These are phyloP conservation scores for Exserohilum rostratum DNA, from an alignment of 2,329 filamentous ascomycete species.

Conservation along the genomic window DNA sequence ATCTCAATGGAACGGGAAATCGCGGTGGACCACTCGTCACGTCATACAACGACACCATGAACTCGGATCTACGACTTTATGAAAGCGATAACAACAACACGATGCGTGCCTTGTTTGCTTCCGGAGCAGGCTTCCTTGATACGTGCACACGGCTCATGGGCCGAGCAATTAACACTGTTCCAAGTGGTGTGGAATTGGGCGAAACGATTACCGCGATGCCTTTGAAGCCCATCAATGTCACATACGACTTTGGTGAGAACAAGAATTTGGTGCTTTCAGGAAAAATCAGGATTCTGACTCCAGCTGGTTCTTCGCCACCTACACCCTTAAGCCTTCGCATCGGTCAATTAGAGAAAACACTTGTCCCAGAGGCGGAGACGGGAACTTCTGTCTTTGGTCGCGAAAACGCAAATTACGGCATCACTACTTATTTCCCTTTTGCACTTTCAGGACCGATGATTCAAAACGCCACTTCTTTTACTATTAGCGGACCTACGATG, in stretches of 20 bases:
- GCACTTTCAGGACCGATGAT: not conserved
- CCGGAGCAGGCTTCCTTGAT: constrained; percentile 1
- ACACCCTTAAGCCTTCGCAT: not conserved
- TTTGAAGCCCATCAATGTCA: constrained; percentile 1
- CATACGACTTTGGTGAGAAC: not conserved
- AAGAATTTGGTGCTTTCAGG: not conserved
- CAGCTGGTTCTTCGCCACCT: not conserved
- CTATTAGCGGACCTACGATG: not conserved
- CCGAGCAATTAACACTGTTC: constrained; percentile 15
- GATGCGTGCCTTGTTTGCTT: constrained; percentile 23
- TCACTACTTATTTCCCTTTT: constrained; percentile 2
- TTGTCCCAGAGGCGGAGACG: not conserved
- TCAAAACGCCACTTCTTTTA: not conserved
- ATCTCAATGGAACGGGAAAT: constrained; percentile 31
- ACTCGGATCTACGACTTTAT: constrained; percentile 38
- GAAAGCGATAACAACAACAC: constrained; percentile 33
- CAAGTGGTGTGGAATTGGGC: constrained; percentile 2
- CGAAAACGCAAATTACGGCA: not conserved
- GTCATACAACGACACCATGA: constrained; percentile 26
- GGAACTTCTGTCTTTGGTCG: not conserved
- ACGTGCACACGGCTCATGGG: constrained; percentile 10
- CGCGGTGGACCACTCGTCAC: constrained; percentile 33
- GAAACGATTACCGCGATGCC: not conserved
- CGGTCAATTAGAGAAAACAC: not conserved
- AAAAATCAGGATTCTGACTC: constrained; percentile 2